A percentile compares a stretch with the other conserved stretches of the same genome.
Evolutionary conservation across 75 land plant genomes (phyloP).

Genomic region (Larix kaempferi): DNA sequence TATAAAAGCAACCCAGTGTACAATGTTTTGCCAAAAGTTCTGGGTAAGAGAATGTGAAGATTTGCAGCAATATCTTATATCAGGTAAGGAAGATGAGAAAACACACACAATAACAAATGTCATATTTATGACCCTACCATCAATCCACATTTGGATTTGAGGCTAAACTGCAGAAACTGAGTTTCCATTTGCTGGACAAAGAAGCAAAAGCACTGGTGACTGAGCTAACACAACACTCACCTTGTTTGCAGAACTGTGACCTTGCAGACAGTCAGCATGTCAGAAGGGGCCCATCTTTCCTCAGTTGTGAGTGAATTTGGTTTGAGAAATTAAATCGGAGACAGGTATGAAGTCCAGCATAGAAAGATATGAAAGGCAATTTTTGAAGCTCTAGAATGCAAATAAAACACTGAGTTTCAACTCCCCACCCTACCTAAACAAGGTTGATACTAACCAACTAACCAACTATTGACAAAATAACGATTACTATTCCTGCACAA

Average conservation of each 20-base stretch:
- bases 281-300: background rate
- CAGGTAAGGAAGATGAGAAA: background rate
- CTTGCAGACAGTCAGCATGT: background rate
- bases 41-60: background rate
- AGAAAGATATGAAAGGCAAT: background rate
- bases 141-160: background rate
- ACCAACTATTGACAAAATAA: background rate
- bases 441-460: conserved; percentile 2
- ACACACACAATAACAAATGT: background rate
- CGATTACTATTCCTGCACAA: background rate
- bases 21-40: background rate
- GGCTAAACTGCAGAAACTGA: conserved; percentile 1
- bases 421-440: background rate
- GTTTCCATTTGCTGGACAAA: background rate
- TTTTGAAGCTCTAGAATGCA: conserved; percentile 3
- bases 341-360: conserved; percentile 1
- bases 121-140: background rate
- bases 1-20: background rate
- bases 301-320: conserved; percentile 1
- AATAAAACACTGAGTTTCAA: background rate
- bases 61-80: background rate
- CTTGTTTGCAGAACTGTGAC: conserved; percentile 1
- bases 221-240: background rate
- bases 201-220: conserved; percentile 7
- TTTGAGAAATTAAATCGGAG: background rate